Conservation (phyloP, 2,329 filamentous ascomycete genomes). For the Colletotrichum orbiculare region DNA sequence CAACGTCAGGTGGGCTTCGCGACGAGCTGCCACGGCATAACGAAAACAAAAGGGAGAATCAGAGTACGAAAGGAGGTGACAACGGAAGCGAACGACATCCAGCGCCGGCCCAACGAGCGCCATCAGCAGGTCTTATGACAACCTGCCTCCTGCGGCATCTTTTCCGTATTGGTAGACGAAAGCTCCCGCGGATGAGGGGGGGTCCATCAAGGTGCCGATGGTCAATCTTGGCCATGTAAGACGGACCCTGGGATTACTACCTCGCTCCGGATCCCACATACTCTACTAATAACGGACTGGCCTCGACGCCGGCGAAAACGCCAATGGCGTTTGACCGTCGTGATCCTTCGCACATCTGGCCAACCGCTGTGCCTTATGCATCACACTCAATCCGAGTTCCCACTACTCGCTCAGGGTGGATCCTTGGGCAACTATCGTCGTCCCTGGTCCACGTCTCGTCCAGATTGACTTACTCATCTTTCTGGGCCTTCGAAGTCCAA, state of each 20-base stretch:
- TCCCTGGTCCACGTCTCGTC: too few species aligned
- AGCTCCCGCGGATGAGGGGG: constrained; percentile 3
- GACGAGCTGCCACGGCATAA: neutral
- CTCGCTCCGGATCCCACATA: constrained; percentile 10
- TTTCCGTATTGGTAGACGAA: constrained; percentile 12
- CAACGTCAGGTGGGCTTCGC: neutral
- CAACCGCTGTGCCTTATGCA: constrained; percentile 24
- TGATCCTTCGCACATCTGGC: constrained; percentile 10
- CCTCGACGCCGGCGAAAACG: constrained; percentile 11
- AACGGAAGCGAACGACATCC: neutral
- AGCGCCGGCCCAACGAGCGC: neutral
- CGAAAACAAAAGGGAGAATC: neutral
- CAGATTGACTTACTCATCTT: too few species aligned
- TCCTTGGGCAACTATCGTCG: too few species aligned
- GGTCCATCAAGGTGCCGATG: constrained; percentile 34
- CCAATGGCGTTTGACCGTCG: neutral
- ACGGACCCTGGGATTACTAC: neutral
- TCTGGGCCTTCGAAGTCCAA: too few species aligned
- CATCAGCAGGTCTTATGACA: constrained; percentile 27
- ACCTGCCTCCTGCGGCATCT: constrained; percentile 2
- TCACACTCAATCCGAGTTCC: neutral
- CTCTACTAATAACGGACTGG: neutral
- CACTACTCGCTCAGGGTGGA: constrained; percentile 8
- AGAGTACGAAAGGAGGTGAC: neutral
- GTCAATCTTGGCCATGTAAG: constrained; percentile 10